Conservation (phyloP, 2,329 filamentous ascomycete genomes). For the Colletotrichum paranaense region DNA sequence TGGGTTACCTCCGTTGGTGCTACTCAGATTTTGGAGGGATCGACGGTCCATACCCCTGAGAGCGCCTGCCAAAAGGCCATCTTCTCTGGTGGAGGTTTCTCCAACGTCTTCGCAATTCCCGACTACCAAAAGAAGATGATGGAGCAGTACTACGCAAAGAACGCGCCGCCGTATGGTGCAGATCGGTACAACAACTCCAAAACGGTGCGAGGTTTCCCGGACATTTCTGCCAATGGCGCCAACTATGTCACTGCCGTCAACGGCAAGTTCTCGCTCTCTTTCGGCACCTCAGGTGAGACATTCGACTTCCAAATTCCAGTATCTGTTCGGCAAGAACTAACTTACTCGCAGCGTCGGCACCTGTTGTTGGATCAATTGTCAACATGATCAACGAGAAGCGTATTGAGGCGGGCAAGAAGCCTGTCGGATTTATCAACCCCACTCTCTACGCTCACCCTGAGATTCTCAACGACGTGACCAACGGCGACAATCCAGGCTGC, state of each 20-base stretch:
- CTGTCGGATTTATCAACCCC: conserved; percentile 39
- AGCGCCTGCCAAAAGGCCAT: conserved; percentile 59
- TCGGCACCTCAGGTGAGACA: conserved; percentile 56
- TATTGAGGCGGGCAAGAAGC: conserved; percentile 42
- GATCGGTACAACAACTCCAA: conserved; percentile 56
- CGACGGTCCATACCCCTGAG: conserved; percentile 52
- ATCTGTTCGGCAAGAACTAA: not conserved
- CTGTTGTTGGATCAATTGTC: conserved; percentile 48
- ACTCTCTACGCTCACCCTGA: conserved; percentile 42
- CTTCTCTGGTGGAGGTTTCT: conserved; percentile 61
- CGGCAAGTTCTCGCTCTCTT: conserved; percentile 54
- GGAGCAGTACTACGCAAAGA: conserved; percentile 50
- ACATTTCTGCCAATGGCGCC: conserved; percentile 57
- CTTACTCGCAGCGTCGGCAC: conserved; percentile 42
- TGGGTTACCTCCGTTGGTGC: conserved; percentile 65
- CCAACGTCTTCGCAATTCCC: conserved; percentile 59
- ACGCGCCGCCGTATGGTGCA: conserved; percentile 53
- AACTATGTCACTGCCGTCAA: conserved; percentile 56
- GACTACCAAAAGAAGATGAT: conserved; percentile 58
- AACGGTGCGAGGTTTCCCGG: conserved; percentile 59
- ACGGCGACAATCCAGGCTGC: conserved; percentile 46
- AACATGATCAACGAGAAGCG: conserved; percentile 46
- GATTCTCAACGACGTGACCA: conserved; percentile 44
- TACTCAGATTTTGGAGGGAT: conserved; percentile 55
- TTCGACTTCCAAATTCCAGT: not conserved